Evolutionary conservation across 2,329 filamentous ascomycete species (phyloP).

Genomic region (Trematosphaeria pertusa): DNA sequence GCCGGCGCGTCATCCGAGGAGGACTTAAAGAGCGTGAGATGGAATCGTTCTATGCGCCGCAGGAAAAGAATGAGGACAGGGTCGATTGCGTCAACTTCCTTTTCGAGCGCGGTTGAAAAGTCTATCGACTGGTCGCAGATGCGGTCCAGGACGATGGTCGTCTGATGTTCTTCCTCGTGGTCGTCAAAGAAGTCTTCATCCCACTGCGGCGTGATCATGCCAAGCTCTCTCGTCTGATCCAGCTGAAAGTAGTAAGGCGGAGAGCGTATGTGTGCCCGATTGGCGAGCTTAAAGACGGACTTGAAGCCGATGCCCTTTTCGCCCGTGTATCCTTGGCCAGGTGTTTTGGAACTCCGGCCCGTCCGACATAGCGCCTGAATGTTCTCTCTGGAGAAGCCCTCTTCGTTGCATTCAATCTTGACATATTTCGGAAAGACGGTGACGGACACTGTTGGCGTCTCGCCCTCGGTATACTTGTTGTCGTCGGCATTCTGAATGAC

Average conservation of each 20-base stretch:
- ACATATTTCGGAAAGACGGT: neutral
- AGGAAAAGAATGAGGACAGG: slow-evolving; percentile 5
- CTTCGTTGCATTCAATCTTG: slow-evolving; percentile 12
- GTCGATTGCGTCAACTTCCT: slow-evolving; percentile 1
- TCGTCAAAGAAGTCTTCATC: slow-evolving; percentile 7
- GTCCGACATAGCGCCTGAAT: slow-evolving; percentile 7
- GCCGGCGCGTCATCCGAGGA: neutral
- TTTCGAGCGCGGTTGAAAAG: slow-evolving; percentile 1
- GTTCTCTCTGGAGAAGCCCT: slow-evolving; percentile 7
- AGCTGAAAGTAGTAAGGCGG: slow-evolving; percentile 10
- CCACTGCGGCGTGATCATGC: slow-evolving; percentile 12
- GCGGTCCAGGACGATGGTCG: slow-evolving; percentile 6
- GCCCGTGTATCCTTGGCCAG: slow-evolving; percentile 33
- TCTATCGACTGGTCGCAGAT: slow-evolving; percentile 3
- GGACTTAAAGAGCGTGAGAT: slow-evolving; percentile 4
- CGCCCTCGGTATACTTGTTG: slow-evolving; percentile 5
- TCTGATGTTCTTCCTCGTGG: slow-evolving; percentile 1
- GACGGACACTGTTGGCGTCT: slow-evolving; percentile 7
- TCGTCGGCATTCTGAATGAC: slow-evolving; percentile 14
- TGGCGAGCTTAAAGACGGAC: slow-evolving; percentile 44
- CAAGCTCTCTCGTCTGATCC: slow-evolving; percentile 8
- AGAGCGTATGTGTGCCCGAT: slow-evolving; percentile 10
- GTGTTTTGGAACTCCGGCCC: slow-evolving; percentile 9
- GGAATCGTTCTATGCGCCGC: slow-evolving; percentile 1
- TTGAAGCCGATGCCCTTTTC: slow-evolving; percentile 48